Evolutionary conservation across 169 alveolate species (phyloP).

Genomic region (Ichthyophthirius multifiliis): DNA sequence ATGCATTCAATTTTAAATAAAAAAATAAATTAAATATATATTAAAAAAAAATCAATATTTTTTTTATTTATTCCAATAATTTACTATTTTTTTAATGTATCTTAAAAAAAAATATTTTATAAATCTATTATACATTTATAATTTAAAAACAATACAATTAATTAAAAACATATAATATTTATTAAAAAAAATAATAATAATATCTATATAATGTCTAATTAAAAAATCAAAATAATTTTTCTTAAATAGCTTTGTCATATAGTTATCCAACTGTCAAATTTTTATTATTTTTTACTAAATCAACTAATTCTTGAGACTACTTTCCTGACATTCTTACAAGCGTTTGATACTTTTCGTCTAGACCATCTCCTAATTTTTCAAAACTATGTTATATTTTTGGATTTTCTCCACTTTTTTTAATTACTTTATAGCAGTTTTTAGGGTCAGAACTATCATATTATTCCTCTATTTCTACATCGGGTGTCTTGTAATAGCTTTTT

Average conservation of each 20-base stretch:
- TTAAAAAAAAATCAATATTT: too few relatives aligned
- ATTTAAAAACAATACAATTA: too few relatives aligned
- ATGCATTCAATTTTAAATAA: too few relatives aligned
- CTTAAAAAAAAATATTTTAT: too few relatives aligned
- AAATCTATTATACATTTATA: too few relatives aligned
- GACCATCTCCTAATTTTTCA: slow-evolving; percentile 3
- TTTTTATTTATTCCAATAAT: too few relatives aligned
- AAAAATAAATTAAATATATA: too few relatives aligned
- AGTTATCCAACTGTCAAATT: neutral
- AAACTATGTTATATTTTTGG: neutral
- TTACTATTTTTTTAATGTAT: too few relatives aligned
- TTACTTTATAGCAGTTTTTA: neutral
- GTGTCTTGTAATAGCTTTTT: neutral
- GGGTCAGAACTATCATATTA: neutral
- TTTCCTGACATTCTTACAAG: slow-evolving; percentile 1
- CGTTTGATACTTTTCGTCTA: neutral
- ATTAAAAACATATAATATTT: too few relatives aligned
- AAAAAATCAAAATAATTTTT: too few relatives aligned
- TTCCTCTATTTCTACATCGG: neutral
- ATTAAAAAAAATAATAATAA: too few relatives aligned
- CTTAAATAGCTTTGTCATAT: slow-evolving; percentile 1
- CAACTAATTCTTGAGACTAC: neutral
- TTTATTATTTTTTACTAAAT: neutral
- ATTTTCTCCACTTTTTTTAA: neutral
- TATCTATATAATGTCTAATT: too few relatives aligned